phyloP scores from a whole-genome alignment of 2,329 filamentous ascomycete genomes.

The Cucurbitaria berberidis region DNA sequence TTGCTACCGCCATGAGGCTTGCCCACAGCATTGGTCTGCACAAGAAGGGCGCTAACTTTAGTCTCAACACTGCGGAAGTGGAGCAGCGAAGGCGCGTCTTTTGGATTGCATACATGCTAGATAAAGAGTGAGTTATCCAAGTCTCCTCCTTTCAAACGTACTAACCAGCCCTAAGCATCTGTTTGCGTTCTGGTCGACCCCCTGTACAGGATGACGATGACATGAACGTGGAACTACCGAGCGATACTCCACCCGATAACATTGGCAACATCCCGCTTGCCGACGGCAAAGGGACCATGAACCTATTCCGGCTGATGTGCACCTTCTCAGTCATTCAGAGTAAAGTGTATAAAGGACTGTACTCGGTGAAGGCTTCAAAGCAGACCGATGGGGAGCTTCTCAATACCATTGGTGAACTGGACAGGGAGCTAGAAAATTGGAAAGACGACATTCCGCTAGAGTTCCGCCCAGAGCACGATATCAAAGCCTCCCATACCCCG shows the following conservation, averaged over 20 bases:
- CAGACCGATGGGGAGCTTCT: constrained; percentile 91
- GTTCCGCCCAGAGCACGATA: constrained; percentile 96
- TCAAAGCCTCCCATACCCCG: constrained; percentile 88
- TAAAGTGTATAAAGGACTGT: constrained; percentile 90
- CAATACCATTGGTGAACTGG: constrained; percentile 94
- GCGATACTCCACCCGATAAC: constrained; percentile 87
- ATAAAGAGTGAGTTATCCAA: constrained; percentile 64
- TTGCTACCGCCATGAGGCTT: constrained; percentile 87
- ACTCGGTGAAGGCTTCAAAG: constrained; percentile 89
- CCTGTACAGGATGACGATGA: constrained; percentile 78
- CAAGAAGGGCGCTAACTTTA: constrained; percentile 90
- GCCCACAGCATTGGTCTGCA: constrained; percentile 95
- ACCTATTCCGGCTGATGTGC: constrained; percentile 91
- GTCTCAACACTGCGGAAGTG: constrained; percentile 89
- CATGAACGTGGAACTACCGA: constrained; percentile 96
- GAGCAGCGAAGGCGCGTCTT: constrained; percentile 85
- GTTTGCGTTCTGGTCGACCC: constrained; percentile 73
- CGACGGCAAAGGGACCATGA: constrained; percentile 90
- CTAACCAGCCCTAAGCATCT: constrained; percentile 58
- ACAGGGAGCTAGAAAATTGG: constrained; percentile 84
- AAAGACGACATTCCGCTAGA: constrained; percentile 95
- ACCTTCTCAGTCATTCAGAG: constrained; percentile 91
- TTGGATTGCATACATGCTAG: constrained; percentile 77
- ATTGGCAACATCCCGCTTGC: constrained; percentile 92
- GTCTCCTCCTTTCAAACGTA: not conserved